These are phyloP conservation scores for Euphorbia schlechtendalii DNA, from an alignment of 441 rosid genomes.

Conservation along the genomic window DNA sequence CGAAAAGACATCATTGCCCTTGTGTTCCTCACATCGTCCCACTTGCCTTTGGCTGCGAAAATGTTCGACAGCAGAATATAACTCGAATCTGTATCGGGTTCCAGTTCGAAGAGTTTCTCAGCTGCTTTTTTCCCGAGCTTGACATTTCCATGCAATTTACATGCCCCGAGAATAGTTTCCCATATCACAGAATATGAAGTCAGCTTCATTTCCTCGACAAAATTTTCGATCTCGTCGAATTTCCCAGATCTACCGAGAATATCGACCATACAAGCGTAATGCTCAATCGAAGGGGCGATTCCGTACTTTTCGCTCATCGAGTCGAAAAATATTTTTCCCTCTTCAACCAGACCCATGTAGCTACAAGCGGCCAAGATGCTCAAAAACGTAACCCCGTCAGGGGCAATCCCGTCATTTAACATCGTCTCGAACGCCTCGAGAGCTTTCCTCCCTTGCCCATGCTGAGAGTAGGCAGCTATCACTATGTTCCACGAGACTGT, in stretches of 20 bases:
- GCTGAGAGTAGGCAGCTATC: constrained; percentile 52
- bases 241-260: constrained; percentile 60
- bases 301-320: constrained; percentile 38
- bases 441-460: constrained; percentile 59
- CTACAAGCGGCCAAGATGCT: constrained; percentile 68
- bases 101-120: constrained; percentile 43
- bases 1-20: constrained; percentile 51
- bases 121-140: constrained; percentile 56
- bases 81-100: constrained; percentile 60
- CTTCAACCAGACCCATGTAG: constrained; percentile 54
- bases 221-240: constrained; percentile 43
- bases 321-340: constrained; percentile 39
- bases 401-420: constrained; percentile 40
- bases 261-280: constrained; percentile 68
- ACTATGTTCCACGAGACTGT: constrained; percentile 66
- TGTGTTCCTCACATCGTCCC: constrained; percentile 46
- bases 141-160: constrained; percentile 50
- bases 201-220: constrained; percentile 44
- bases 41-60: constrained; percentile 53
- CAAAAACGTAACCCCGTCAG: constrained; percentile 59
- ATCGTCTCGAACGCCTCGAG: constrained; percentile 49
- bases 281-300: constrained; percentile 56
- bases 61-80: constrained; percentile 52
- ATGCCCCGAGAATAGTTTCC: constrained; percentile 75
- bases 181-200: constrained; percentile 58